Evolutionary conservation across 129 eudicot genomes (phyloP), one percentile per base, ranked within the genome.

Genomic region (Oenanthe sinensis): DNA sequence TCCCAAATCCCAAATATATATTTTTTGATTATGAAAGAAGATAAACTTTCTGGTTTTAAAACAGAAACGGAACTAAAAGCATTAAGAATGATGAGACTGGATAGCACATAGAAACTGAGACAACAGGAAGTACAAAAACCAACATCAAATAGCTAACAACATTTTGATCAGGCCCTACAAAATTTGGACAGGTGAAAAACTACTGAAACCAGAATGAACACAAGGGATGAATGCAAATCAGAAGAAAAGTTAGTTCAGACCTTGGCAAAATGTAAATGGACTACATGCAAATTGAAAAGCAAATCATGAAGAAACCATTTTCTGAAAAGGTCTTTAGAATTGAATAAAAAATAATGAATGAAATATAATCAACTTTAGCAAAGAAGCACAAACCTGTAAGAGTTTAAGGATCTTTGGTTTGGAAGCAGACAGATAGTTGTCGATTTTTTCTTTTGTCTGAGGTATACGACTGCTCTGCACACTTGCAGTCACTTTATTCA

Each of bases 401-500:
- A 58, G 73, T n/a, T 58, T 77, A 24, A 43, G 49, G 72, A 77
- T 70, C 54, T 77, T 77, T 2, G 71, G 80, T 77, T 77, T 77
- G 4, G 71, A 40, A 58, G 54, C n/a, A 40, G 80, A 40, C 71
- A 77, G 17, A 26, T 77, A 60, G 16, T 44, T 60, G 80, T 77
- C 40, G 19, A 77, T 77, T 13, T 77, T 60, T 30, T 77, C 80
- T 77, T 60, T 63, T 42, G 80, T 55, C 54, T 60, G 80, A 26
- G 50, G 72, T 40, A 77, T 58, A 60, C 58, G 71, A 55, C 3
- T 62, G 49, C 73, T 37, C 65, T 77, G 71, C 24, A 42, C 28
- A 20, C 62, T 19, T 20, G 24, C 24, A 52, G 19, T 52, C 26
- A 17, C 62, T 52, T 52, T 52, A 1, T 52, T 24, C 5, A 52